Conservation (phyloP, 257 asterid species). For the Solanum paucissectum region DNA sequence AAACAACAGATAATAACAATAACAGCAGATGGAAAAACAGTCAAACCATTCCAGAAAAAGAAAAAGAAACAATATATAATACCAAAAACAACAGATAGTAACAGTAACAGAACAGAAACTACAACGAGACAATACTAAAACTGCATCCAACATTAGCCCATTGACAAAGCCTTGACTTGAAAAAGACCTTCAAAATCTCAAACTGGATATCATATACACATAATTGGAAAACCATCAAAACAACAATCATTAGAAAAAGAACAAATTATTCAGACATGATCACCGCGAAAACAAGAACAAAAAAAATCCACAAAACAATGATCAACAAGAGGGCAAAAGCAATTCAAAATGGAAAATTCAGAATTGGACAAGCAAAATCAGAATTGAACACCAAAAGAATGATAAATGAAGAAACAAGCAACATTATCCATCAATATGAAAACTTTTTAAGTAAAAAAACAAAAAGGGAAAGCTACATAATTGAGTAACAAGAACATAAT, state of each 20-base stretch:
- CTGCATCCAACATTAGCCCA: neutral
- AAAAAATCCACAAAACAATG: neutral
- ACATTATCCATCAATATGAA: neutral
- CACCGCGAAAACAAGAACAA: neutral
- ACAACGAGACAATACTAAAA: neutral
- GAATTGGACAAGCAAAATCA: neutral
- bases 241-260: neutral
- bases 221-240: neutral
- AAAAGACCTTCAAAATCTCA: neutral
- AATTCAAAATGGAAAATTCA: neutral
- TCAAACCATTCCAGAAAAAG: no score
- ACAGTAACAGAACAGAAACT: neutral
- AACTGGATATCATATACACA: neutral
- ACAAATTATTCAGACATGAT: neutral
- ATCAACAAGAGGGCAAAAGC: neutral
- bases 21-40: neutral
- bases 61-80: no score
- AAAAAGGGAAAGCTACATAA: neutral
- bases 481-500: neutral
- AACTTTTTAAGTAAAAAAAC: neutral
- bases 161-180: neutral
- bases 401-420: neutral
- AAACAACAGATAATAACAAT: neutral
- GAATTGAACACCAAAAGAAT: neutral
- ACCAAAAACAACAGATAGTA: neutral